Conservation (phyloP, 73 alveolate genomes). For the Symbiodinium pilosum region DNA sequence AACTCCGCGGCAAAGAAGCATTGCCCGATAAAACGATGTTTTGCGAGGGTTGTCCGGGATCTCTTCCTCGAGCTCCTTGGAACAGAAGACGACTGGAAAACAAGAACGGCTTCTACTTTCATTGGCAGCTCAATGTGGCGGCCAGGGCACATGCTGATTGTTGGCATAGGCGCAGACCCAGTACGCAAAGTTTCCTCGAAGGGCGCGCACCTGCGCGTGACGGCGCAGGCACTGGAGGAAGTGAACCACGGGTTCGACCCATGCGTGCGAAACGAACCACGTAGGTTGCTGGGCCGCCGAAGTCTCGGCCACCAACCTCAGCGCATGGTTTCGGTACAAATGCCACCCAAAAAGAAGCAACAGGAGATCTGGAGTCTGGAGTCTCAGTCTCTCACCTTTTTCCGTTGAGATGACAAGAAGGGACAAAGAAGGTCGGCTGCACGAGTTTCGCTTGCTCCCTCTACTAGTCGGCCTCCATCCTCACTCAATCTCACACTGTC, state of each 20-base stretch:
- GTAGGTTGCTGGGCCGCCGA: background rate
- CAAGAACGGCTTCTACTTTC: background rate
- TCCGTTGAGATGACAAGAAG: too few relatives aligned
- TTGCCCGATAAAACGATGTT: conserved; percentile 10
- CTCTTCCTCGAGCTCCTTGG: background rate
- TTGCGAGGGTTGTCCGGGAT: conserved; percentile 11
- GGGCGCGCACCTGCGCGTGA: conserved; percentile 4
- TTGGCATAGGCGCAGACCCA: conserved; percentile 83
- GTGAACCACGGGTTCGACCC: conserved; percentile 40
- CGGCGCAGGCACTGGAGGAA: conserved; percentile 38
- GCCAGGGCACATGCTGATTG: conserved; percentile 25
- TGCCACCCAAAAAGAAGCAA: too few relatives aligned
- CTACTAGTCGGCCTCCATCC: too few relatives aligned
- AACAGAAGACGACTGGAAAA: background rate
- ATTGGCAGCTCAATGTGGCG: background rate
- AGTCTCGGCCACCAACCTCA: background rate
- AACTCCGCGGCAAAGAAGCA: conserved; percentile 41
- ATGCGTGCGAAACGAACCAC: conserved; percentile 84
- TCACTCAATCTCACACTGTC: too few relatives aligned
- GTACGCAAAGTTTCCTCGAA: background rate
- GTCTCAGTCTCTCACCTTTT: too few relatives aligned
- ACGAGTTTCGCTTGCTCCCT: too few relatives aligned
- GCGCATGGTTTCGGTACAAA: too few relatives aligned
- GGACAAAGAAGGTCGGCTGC: too few relatives aligned
- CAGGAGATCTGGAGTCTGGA: too few relatives aligned